A percentile compares a stretch with the other conserved stretches of the same genome.
Evolutionary conservation across 2,329 filamentous ascomycete genomes (phyloP).

Genomic region (Penicillium olsonii): DNA sequence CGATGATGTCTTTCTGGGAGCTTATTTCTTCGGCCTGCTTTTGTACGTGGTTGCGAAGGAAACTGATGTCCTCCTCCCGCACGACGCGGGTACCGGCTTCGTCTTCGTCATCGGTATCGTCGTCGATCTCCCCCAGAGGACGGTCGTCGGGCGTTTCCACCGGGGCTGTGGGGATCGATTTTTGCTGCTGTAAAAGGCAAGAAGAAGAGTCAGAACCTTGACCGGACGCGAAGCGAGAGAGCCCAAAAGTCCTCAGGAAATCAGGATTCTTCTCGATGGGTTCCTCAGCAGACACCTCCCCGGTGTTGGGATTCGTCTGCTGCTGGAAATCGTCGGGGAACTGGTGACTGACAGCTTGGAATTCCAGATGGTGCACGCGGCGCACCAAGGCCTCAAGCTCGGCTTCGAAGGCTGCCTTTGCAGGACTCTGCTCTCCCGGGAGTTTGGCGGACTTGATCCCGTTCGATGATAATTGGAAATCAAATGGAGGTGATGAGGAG

Average conservation of each 20-base stretch:
- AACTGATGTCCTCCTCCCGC: slow-evolving; percentile 79
- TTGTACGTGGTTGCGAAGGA: slow-evolving; percentile 85
- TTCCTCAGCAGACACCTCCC: slow-evolving; percentile 59
- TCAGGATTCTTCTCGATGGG: slow-evolving; percentile 50
- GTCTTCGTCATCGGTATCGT: slow-evolving; percentile 46
- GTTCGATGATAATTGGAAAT: slow-evolving; percentile 46
- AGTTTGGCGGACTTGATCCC: slow-evolving; percentile 63
- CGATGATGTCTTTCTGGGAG: slow-evolving; percentile 81
- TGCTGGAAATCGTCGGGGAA: slow-evolving; percentile 67
- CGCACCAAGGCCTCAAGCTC: slow-evolving; percentile 78
- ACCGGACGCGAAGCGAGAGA: slow-evolving; percentile 36
- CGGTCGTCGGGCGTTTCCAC: slow-evolving; percentile 35
- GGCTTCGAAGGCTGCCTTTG: slow-evolving; percentile 76
- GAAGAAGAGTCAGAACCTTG: slow-evolving; percentile 38
- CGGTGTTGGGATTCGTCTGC: slow-evolving; percentile 54
- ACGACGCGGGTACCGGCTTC: slow-evolving; percentile 55
- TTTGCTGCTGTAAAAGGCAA: slow-evolving; percentile 40
- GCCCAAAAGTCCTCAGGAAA: slow-evolving; percentile 37
- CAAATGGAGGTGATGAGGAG: slow-evolving; percentile 37
- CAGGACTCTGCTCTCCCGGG: slow-evolving; percentile 72
- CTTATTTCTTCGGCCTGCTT: slow-evolving; percentile 91
- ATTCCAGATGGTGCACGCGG: slow-evolving; percentile 80
- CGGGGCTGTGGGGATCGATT: slow-evolving; percentile 37
- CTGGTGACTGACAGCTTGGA: slow-evolving; percentile 61
- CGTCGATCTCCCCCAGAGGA: slow-evolving; percentile 31